A percentile compares a stretch with the other conserved stretches of the same genome.
Evolutionary conservation across 139 green algal species (phyloP).

Genomic region (Closterium sp.): DNA sequence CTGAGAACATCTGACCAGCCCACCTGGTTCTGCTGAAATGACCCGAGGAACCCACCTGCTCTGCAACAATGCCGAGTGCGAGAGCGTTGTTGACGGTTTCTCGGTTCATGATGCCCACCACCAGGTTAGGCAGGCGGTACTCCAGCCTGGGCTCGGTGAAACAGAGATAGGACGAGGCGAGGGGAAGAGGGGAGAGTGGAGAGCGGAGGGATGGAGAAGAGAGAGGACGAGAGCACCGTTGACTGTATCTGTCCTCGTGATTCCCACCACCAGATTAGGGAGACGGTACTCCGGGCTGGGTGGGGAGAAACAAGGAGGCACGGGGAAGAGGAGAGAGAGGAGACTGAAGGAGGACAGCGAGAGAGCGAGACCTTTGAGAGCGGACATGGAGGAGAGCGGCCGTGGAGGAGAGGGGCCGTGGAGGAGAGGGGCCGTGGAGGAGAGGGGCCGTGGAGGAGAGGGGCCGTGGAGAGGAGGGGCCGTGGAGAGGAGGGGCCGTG

Average conservation of each 20-base stretch:
- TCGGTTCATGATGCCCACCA: constrained; percentile 39
- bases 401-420: too few species aligned
- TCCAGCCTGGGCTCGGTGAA: constrained; percentile 11
- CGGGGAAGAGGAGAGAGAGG: constrained; percentile 2
- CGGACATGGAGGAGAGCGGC: too few species aligned
- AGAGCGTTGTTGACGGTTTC: constrained; percentile 41
- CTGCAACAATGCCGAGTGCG: background rate
- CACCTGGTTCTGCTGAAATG: background rate
- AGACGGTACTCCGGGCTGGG: background rate
- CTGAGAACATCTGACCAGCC: background rate
- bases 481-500: too few species aligned
- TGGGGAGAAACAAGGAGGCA: background rate
- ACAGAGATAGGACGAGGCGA: background rate
- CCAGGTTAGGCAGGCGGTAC: constrained; percentile 38
- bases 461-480: too few species aligned
- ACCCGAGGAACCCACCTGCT: background rate
- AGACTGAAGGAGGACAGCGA: constrained; percentile 10
- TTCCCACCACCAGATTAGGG: background rate
- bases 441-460: too few species aligned
- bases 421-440: too few species aligned
- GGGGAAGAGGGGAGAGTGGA: too few species aligned
- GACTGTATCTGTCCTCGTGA: background rate
- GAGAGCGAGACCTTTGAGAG: constrained; percentile 19
- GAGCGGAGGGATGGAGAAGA: too few species aligned
- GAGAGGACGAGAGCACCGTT: background rate